phyloP scores from a whole-genome alignment of 352 stramenopile species.

The Globisporangium camurandrum region DNA sequence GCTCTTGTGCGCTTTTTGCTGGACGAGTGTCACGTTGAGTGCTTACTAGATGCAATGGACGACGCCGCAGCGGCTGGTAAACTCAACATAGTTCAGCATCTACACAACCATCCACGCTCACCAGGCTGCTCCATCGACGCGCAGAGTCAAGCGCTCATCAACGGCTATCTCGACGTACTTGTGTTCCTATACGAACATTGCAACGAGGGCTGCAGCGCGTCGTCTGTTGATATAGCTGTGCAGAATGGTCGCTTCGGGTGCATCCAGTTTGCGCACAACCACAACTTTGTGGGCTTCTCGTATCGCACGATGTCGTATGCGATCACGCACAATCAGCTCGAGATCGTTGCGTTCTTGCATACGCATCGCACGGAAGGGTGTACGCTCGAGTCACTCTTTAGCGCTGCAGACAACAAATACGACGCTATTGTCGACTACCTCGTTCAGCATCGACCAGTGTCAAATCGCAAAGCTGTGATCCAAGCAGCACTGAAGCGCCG shows the following conservation, averaged over 20 bases:
- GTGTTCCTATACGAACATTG: no score
- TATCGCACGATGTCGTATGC: background rate
- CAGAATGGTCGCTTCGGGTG: background rate
- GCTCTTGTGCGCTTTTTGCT: no score
- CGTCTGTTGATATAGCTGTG: background rate
- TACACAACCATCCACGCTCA: no score
- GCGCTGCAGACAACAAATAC: background rate
- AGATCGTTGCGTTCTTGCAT: background rate
- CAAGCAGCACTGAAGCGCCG: background rate
- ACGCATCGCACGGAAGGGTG: background rate
- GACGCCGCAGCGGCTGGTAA: no score
- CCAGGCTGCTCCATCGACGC: no score
- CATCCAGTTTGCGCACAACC: background rate
- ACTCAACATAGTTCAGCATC: no score
- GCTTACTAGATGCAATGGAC: no score
- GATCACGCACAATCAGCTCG: background rate
- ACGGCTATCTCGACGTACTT: no score
- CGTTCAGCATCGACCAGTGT: background rate
- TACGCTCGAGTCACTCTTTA: background rate
- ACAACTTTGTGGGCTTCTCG: background rate
- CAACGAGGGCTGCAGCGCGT: background rate
- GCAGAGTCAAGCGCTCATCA: no score
- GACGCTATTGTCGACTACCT: background rate
- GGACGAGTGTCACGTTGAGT: no score
- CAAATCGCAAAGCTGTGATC: background rate